Conservation (phyloP, 306 rosid genomes). For the Medicago ruthenica region DNA sequence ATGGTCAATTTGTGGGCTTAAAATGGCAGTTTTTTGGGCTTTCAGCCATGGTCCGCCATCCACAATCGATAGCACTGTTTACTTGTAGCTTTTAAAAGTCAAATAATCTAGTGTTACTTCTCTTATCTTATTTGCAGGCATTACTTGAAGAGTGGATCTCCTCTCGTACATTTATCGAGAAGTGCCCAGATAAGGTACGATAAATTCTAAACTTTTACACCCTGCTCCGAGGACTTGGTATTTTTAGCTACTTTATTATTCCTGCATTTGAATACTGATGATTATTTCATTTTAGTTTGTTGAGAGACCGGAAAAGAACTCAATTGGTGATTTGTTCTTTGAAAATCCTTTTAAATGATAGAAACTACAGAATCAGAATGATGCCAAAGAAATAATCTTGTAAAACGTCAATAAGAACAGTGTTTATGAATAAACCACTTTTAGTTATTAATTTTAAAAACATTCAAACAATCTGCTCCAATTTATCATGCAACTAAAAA, state of each 20-base stretch:
- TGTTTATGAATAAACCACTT: no score
- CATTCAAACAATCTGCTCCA: no score
- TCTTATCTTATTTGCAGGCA: constrained; percentile 63
- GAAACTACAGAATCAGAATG: neutral
- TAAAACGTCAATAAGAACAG: neutral
- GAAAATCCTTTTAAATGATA: neutral
- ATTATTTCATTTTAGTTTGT: constrained; percentile 6
- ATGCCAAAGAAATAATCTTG: neutral
- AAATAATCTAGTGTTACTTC: constrained; percentile 18
- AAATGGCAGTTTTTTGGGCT: no score
- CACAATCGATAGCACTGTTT: no score
- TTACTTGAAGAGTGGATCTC: constrained; percentile 92
- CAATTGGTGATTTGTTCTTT: neutral
- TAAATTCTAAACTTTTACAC: constrained; percentile 4
- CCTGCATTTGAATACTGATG: no score
- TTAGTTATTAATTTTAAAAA: no score
- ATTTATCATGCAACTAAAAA: no score
- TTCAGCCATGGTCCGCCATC: no score
- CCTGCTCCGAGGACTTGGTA: neutral
- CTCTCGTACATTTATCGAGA: constrained; percentile 64
- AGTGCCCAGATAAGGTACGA: constrained; percentile 67
- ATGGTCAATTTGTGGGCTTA: no score
- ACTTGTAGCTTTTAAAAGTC: constrained; percentile 7
- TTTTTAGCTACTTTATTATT: neutral
- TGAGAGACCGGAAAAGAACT: constrained; percentile 8